Conservation (phyloP, 2,329 filamentous ascomycete species). For the Claviceps digitariae region DNA sequence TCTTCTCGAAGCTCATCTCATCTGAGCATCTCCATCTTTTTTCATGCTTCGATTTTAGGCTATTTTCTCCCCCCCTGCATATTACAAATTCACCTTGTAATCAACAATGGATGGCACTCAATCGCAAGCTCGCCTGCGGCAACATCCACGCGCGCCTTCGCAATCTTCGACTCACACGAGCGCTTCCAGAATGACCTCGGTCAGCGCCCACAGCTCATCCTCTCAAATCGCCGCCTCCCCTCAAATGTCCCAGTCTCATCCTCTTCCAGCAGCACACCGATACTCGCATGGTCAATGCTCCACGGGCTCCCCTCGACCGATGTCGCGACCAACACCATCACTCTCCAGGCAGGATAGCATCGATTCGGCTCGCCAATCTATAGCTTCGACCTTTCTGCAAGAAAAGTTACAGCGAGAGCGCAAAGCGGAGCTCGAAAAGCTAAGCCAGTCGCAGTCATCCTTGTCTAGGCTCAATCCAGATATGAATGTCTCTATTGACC, state of each 20-base stretch:
- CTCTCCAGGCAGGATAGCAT: conserved; percentile 28
- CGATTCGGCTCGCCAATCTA: conserved; percentile 26
- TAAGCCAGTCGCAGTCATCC: conserved; percentile 15
- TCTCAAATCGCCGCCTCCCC: conserved; percentile 26
- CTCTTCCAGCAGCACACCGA: conserved; percentile 24
- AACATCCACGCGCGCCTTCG: conserved; percentile 29
- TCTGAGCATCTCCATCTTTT: not conserved
- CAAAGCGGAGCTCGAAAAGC: conserved; percentile 32
- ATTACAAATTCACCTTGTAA: not conserved
- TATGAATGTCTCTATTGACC: conserved; percentile 25
- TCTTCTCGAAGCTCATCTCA: not conserved
- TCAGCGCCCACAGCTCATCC: conserved; percentile 28
- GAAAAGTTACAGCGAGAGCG: conserved; percentile 41
- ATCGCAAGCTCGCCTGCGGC: conserved; percentile 13
- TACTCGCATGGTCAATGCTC: conserved; percentile 26
- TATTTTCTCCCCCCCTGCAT: not conserved
- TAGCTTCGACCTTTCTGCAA: conserved; percentile 38
- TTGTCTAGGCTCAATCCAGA: conserved; percentile 24
- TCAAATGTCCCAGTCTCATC: conserved; percentile 20
- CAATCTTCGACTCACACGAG: conserved; percentile 31
- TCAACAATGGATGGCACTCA: conserved; percentile 18
- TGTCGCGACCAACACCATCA: conserved; percentile 26
- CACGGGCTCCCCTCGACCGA: conserved; percentile 21
- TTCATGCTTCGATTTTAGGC: not conserved
- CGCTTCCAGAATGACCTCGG: conserved; percentile 26